Percentiles rank a stretch among this genome's conserved stretches.
Evolutionary conservation across 163 green algal genomes (phyloP).

Genomic region (Volvox carteri): DNA sequence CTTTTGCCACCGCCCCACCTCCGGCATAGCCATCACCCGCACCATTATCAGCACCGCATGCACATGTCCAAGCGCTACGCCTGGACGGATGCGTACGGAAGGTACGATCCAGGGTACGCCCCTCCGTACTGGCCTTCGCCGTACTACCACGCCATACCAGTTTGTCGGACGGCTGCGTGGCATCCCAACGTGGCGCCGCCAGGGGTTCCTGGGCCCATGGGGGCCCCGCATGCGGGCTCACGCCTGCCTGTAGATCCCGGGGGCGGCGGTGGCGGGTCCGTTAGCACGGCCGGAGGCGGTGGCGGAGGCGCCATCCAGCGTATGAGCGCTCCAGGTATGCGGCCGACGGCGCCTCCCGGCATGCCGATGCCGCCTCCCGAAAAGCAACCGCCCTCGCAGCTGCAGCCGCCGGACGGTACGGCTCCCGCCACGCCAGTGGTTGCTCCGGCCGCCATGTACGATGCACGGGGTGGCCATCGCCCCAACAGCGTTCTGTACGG

Average conservation of each 20-base stretch:
- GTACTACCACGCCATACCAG: not conserved
- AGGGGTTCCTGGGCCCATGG: not conserved
- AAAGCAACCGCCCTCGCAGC: not conserved
- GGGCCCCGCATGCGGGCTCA: not conserved
- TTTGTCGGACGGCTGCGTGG: not conserved
- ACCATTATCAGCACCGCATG: not conserved
- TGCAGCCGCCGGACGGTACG: not conserved
- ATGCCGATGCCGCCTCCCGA: not conserved
- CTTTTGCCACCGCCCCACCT: not conserved
- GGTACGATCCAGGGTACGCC: not conserved
- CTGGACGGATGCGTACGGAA: slow-evolving; percentile 11
- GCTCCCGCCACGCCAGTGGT: not conserved
- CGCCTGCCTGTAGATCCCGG: not conserved
- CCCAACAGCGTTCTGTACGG: not conserved
- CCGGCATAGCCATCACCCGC: not conserved
- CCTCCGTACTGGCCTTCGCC: slow-evolving; percentile 16
- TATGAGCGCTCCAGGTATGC: not conserved
- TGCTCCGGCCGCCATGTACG: not conserved
- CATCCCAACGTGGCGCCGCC: not conserved
- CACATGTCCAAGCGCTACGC: slow-evolving; percentile 5
- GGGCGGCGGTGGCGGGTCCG: not conserved
- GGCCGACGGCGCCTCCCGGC: not conserved
- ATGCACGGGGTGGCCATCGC: not conserved
- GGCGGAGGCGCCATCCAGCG: not conserved
- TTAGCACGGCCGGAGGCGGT: not conserved